Percentiles rank a stretch among this genome's conserved stretches.
Conservation (phyloP, 2,329 filamentous ascomycete species). For the Acrocalymma vagum region DNA sequence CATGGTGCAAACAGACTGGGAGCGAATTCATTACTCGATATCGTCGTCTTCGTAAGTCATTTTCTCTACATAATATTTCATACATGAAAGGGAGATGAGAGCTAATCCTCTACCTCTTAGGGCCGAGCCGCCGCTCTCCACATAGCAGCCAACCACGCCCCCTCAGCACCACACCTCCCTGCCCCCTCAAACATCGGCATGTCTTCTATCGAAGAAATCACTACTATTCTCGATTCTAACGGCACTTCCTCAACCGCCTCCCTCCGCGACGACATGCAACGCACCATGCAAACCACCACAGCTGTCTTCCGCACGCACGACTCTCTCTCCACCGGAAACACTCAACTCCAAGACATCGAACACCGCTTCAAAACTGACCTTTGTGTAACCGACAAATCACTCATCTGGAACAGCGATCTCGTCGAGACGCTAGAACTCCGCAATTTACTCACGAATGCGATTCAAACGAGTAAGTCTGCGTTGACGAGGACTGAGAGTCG, state of each 20-base stretch:
- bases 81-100: not conserved
- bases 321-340: constrained; percentile 45
- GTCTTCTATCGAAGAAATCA: constrained; percentile 44
- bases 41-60: constrained; percentile 55
- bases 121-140: constrained; percentile 56
- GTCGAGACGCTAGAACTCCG: constrained; percentile 58
- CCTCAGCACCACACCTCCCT: constrained; percentile 44
- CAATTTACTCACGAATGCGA: constrained; percentile 57
- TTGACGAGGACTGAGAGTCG: constrained; percentile 54
- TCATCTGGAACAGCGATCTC: constrained; percentile 61
- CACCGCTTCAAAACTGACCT: constrained; percentile 46
- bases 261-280: constrained; percentile 54
- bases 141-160: constrained; percentile 50
- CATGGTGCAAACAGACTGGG: constrained; percentile 59
- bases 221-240: constrained; percentile 45
- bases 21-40: constrained; percentile 59
- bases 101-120: constrained; percentile 15
- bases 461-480: constrained; percentile 56
- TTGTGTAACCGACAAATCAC: constrained; percentile 50
- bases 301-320: constrained; percentile 56
- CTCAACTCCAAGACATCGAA: constrained; percentile 45
- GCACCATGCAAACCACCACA: constrained; percentile 56
- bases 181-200: constrained; percentile 46
- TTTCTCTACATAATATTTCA: not conserved
- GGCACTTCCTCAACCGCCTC: constrained; percentile 49